Base-by-base conservation (phyloP, 2,329 filamentous ascomycete species). In the Aspergillus fructus region DNA sequence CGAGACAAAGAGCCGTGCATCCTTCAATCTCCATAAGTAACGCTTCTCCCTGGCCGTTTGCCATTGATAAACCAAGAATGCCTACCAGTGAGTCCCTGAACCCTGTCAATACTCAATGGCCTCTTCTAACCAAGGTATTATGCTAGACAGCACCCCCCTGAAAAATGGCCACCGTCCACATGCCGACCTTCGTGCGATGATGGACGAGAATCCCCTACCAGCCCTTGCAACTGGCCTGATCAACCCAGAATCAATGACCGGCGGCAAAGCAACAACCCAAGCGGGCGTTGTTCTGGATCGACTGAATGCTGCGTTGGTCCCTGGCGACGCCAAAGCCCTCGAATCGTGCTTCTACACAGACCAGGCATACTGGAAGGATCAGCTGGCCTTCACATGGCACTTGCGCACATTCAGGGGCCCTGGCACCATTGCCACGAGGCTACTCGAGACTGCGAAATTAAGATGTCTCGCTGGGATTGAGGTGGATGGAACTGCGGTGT, bases 311-410 rank as follows among this genome's bases (percentile, higher is more conserved):
- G 63, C 64, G 9, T 23, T 66, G 15, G 51, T 40, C 7, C 24
- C 47, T 11, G 53, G 56, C 5, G 66, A 74, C 55, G 53, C 48
- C 5, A 24, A 53, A 3, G 55, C 59, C 2, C 51, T 76, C 2
- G 60, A 60, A 8, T 27, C 15, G 34, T 71, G 68, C 43, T 76
- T 76, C 59, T 68, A 68, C 43, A 5, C 56, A 3, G 59, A 52
- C 3, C 71, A 76, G 59, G 67, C 71, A 4, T 76, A 70, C 61
- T 76, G 74, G 74, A 71, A 68, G 19, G 75, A 77, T 49, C 58
- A 65, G 41, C 34, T 77, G 23, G 72, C 72, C 1, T 54, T 77
- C 21, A 77, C 74, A 0, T 74, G 63, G 52, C 71, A 76, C 42
- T 40, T 75, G n/a, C 72, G 75, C 11, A 76, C 73, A 2, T 72